These are phyloP conservation scores for Pittosporum tobira DNA, from an alignment of 129 eudicot species.

Conservation along the genomic window DNA sequence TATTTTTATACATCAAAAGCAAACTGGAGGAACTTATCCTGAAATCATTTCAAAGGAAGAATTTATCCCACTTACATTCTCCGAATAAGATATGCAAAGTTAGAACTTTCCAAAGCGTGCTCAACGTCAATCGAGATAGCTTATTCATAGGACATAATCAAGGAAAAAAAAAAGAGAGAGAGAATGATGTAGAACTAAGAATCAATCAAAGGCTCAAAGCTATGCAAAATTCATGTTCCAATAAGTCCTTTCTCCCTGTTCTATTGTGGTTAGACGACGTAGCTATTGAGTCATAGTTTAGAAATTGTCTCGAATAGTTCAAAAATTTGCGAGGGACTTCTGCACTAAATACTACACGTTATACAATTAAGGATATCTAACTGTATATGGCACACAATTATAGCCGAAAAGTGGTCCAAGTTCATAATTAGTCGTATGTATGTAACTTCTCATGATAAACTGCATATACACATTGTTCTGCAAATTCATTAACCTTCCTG, in stretches of 20 bases:
- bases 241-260: no score
- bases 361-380: no score
- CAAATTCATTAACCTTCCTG: constrained; percentile 5
- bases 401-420: no score
- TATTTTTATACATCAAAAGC: no score
- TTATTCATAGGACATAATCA: background rate
- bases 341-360: no score
- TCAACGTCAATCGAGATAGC: background rate
- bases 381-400: no score
- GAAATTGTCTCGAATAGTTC: no score
- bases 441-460: no score
- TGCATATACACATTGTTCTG: background rate
- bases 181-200: background rate
- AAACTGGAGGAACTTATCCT: background rate
- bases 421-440: no score
- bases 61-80: constrained; percentile 6
- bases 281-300: no score
- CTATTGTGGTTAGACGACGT: no score
- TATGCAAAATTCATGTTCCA: background rate
- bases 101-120: background rate
- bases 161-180: background rate
- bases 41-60: constrained; percentile 11
- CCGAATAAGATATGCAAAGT: background rate
- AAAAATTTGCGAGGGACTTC: no score
- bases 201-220: background rate